Evolutionary conservation across 1,139 yeast genomes (phyloP), one percentile per base, ranked within the genome.

Genomic region (Pichia sp.): DNA sequence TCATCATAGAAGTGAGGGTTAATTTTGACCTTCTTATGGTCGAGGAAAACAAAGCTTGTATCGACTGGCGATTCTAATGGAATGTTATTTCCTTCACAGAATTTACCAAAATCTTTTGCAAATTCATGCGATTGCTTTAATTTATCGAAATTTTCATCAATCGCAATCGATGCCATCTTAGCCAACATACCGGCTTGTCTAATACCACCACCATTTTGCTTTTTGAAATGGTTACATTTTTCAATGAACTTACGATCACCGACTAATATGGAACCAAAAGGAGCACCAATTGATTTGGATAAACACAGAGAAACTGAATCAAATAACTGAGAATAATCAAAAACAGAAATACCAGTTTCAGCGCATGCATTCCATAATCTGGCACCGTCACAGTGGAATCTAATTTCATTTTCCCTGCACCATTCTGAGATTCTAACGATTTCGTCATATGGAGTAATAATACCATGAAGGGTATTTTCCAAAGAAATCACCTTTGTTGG

Each of bases 131-230:
- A 80, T 1, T 36, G 43, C 46, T 57, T 58, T 38, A 74, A 65
- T 62, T 82, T 73, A 35, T 75, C 66, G 67, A 85, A 79, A 59
- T 85, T 85, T 52, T 83, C 81, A 50, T 85, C 83, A 47, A 90
- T 72, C 31, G 95, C 95, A 43, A 75, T 73, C 32, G 73, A 65
- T 11, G 95, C 97, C 85, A 92, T 90, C 39, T 79, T 71, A 8
- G 95, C 73, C 63, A 90, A 71, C 65, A 86, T 69, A 50, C 97
- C 97, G 33, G 85, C 73, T 65, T 90, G 97, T 64, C 97, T 76
- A 51, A 90, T 78, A 52, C 97, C 97, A 56, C 97, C 97, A 58
- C 97, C 97, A 58, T 80, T 81, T 67, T 90, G 97, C 64, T 90
- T 90, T 58, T 86, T 82, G 69, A 88, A 84, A 68, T 90, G 95